phyloP scores from a whole-genome alignment of 116 monocot genomes.

The Posidonia oceanica region DNA sequence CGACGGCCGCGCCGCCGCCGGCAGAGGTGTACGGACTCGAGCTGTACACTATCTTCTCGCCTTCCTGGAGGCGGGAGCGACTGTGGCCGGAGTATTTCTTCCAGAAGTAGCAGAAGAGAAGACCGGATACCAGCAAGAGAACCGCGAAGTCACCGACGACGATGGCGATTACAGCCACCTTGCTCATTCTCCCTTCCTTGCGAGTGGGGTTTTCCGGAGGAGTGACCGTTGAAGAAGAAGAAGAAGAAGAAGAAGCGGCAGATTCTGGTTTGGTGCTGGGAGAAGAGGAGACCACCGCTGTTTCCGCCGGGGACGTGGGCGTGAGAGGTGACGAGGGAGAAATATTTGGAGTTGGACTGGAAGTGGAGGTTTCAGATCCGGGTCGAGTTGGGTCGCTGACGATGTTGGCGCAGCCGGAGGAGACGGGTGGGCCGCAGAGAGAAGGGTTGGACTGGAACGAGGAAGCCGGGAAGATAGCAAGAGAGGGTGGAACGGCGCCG shows the following conservation, averaged over 20 bases:
- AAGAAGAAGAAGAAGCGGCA: background rate
- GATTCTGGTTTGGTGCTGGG: conserved; percentile 33
- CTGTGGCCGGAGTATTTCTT: conserved; percentile 31
- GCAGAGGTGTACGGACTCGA: conserved; percentile 42
- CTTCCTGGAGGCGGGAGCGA: conserved; percentile 41
- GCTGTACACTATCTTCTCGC: conserved; percentile 89
- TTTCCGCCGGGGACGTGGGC: conserved; percentile 15
- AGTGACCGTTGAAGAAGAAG: conserved; percentile 4
- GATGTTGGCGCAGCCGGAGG: conserved; percentile 18
- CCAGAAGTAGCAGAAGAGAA: conserved; percentile 92
- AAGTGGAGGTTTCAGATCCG: conserved; percentile 3
- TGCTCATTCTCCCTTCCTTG: conserved; percentile 37
- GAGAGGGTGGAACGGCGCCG: conserved; percentile 46
- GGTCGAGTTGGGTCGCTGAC: conserved; percentile 20
- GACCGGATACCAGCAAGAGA: conserved; percentile 34
- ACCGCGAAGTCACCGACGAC: conserved; percentile 65
- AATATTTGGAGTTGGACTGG: too few relatives aligned
- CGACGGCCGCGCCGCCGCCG: background rate
- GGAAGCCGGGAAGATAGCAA: conserved; percentile 33
- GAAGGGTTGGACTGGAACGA: conserved; percentile 46
- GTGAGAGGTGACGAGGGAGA: conserved; percentile 1
- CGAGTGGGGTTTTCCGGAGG: background rate
- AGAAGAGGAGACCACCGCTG: conserved; percentile 34
- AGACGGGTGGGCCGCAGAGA: conserved; percentile 65
- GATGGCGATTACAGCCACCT: conserved; percentile 46